Percentiles rank a stretch among this genome's conserved stretches.
Conservation (phyloP, 2,329 filamentous ascomycete species). For the Cercospora brassicicola region DNA sequence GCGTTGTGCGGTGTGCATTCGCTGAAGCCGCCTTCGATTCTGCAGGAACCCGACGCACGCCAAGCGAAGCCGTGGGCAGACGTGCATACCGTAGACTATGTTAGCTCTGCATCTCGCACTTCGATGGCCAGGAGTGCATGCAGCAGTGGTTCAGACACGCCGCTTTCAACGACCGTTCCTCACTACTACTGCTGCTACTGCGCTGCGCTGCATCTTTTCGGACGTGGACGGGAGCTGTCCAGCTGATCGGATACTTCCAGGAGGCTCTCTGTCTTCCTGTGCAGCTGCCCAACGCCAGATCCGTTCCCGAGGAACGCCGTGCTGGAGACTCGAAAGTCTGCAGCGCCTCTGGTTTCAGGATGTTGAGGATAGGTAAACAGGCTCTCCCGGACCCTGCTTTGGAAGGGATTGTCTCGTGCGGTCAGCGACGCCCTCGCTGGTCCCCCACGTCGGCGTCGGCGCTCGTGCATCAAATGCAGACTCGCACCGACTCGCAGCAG, state of each 20-base stretch:
- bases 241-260: not conserved
- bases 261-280: not conserved
- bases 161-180: not conserved
- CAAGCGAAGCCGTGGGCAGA: not conserved
- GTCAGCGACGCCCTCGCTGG: not conserved
- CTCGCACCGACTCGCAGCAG: not conserved
- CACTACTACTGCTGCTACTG: not conserved
- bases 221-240: not conserved
- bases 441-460: not conserved
- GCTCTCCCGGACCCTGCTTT: not conserved
- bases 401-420: not conserved
- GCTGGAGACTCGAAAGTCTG: not conserved
- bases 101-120: constrained; percentile 7
- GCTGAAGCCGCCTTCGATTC: not conserved
- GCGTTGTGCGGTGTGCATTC: constrained; percentile 3
- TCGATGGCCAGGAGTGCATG: constrained; percentile 14
- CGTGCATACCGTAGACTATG: not conserved
- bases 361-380: not conserved
- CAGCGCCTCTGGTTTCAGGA: constrained; percentile 1
- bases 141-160: constrained; percentile 10
- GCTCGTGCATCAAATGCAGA: not conserved
- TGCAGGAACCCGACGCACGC: constrained; percentile 10
- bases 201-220: not conserved
- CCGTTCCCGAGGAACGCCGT: not conserved
- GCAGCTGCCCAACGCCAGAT: constrained; percentile 3